Evolutionary conservation across 768 basidiomycete species (phyloP).

Genomic region (Albatrellus ellisii): DNA sequence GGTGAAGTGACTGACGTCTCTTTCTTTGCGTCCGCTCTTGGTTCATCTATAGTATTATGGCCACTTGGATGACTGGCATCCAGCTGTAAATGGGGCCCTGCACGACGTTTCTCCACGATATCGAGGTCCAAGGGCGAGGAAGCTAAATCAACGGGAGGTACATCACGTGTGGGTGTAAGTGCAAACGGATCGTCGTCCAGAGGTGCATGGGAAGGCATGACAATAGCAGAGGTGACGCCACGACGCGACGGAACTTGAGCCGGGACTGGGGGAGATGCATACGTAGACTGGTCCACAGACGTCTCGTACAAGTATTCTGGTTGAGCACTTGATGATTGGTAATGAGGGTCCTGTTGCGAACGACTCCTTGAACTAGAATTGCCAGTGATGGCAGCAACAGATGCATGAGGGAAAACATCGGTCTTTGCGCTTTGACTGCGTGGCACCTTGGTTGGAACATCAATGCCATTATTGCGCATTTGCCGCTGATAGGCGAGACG

Average conservation of each 20-base stretch:
- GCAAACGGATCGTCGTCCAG: slow-evolving; percentile 69
- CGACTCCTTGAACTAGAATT: slow-evolving; percentile 27
- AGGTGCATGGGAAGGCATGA: slow-evolving; percentile 26
- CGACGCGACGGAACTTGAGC: slow-evolving; percentile 23
- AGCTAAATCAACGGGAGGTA: slow-evolving; percentile 19
- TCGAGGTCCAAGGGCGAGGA: slow-evolving; percentile 18
- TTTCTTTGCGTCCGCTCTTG: slow-evolving; percentile 6
- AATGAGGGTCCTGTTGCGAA: slow-evolving; percentile 32
- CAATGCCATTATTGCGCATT: slow-evolving; percentile 44
- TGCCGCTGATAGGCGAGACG: slow-evolving; percentile 69
- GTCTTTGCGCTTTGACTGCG: slow-evolving; percentile 46
- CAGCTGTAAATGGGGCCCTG: not conserved
- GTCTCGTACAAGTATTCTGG: slow-evolving; percentile 71
- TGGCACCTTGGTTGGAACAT: slow-evolving; percentile 21
- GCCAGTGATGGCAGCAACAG: slow-evolving; percentile 16
- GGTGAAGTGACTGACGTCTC: slow-evolving; percentile 24
- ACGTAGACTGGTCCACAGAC: slow-evolving; percentile 42
- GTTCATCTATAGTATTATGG: slow-evolving; percentile 3
- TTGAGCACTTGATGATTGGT: slow-evolving; percentile 22
- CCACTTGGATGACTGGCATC: too few relatives aligned
- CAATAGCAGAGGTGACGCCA: slow-evolving; percentile 29
- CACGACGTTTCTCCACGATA: not conserved
- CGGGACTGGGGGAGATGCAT: slow-evolving; percentile 11
- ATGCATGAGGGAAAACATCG: slow-evolving; percentile 26
- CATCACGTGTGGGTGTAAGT: slow-evolving; percentile 22